phyloP scores from a whole-genome alignment of 352 stramenopile genomes.

The Elongisporangium prolatum region DNA sequence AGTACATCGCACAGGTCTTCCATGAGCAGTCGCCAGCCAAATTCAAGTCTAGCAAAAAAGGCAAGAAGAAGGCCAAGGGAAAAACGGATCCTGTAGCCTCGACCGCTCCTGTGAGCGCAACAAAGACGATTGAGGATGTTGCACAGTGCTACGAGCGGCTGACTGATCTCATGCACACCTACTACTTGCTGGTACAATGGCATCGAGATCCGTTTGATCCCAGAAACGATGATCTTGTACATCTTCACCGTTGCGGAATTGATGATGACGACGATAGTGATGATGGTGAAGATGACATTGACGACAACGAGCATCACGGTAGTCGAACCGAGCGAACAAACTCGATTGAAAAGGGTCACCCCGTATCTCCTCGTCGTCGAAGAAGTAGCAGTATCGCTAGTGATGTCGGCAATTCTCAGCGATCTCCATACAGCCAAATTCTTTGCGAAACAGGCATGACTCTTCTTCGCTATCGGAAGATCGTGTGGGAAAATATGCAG shows the following conservation, averaged over 20 bases:
- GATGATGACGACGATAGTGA: constrained; percentile 77
- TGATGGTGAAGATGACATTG: constrained; percentile 46
- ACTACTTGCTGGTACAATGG: constrained; percentile 88
- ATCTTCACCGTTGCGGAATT: constrained; percentile 78
- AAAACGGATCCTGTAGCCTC: constrained; percentile 9
- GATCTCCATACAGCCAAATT: constrained; percentile 55
- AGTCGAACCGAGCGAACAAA: constrained; percentile 9
- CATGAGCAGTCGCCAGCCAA: constrained; percentile 38
- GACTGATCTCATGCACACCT: constrained; percentile 84
- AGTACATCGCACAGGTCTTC: constrained; percentile 43
- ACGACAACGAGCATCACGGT: constrained; percentile 23
- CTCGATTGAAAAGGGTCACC: constrained; percentile 8
- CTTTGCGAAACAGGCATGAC: constrained; percentile 79
- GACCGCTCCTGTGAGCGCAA: constrained; percentile 6
- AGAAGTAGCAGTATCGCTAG: constrained; percentile 28
- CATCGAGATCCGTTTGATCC: constrained; percentile 83
- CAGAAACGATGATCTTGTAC: constrained; percentile 59
- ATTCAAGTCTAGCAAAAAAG: constrained; percentile 16
- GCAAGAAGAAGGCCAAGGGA: constrained; percentile 13
- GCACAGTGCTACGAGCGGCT: constrained; percentile 59
- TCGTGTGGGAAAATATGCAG: constrained; percentile 87
- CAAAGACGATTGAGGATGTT: constrained; percentile 54
- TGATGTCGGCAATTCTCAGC: constrained; percentile 15
- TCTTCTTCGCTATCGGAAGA: constrained; percentile 70
- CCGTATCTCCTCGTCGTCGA: constrained; percentile 22